These are phyloP conservation scores for Pseudodiploospora longispora DNA, from an alignment of 2,329 filamentous ascomycete species.

Conservation along the genomic window DNA sequence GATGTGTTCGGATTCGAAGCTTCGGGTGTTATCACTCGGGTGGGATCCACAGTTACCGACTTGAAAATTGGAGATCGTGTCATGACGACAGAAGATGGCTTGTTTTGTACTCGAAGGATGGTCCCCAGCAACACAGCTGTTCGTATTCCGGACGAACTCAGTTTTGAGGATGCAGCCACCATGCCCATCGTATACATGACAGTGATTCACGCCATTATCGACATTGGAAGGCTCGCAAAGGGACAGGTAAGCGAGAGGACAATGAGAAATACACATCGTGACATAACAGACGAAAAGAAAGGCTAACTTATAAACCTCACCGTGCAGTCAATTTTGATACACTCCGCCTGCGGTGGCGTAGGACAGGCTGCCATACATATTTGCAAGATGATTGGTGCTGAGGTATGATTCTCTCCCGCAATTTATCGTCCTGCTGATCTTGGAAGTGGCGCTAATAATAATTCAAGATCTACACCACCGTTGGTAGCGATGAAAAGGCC, in stretches of 20 bases:
- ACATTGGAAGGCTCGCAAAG: constrained; percentile 14
- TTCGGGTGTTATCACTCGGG: constrained; percentile 14
- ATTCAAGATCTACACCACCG: constrained; percentile 20
- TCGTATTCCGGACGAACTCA: constrained; percentile 20
- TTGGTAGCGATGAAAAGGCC: constrained; percentile 26
- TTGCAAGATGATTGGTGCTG: constrained; percentile 3
- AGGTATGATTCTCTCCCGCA: constrained; percentile 9
- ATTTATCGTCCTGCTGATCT: too few species aligned
- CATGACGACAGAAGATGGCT: constrained; percentile 5
- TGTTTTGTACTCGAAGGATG: constrained; percentile 1
- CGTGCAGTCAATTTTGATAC: constrained; percentile 2
- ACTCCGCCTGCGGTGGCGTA: constrained; percentile 6
- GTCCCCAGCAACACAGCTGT: constrained; percentile 3
- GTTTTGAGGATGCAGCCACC: constrained; percentile 19
- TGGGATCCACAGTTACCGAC: constrained; percentile 7
- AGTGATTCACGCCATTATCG: constrained; percentile 16
- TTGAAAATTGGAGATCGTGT: constrained; percentile 28
- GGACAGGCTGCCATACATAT: constrained; percentile 3
- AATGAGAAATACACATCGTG: not conserved
- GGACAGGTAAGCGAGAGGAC: constrained; percentile 8
- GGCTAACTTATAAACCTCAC: not conserved
- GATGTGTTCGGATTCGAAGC: constrained; percentile 21
- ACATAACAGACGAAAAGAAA: not conserved
- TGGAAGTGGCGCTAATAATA: too few species aligned
- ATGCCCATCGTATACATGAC: constrained; percentile 23